Conservation (phyloP, 177 flowering plant genomes). For the Vitis hybrid region DNA sequence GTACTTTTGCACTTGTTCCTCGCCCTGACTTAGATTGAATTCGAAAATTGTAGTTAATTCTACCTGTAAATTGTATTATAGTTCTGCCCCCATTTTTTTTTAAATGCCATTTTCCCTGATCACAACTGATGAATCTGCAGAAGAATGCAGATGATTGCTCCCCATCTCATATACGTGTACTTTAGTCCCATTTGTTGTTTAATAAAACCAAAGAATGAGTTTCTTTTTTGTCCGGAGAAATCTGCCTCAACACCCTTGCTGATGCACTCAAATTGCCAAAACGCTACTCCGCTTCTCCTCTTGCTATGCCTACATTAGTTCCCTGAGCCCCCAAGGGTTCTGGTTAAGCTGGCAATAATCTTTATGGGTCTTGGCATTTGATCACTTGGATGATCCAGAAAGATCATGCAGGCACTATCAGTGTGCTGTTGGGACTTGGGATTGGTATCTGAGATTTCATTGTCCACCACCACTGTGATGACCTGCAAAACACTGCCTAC, state of each 20-base stretch:
- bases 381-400: not conserved
- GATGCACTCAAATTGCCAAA: not conserved
- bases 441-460: no score
- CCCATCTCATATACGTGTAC: conserved; percentile 11
- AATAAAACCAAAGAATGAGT: conserved; percentile 18
- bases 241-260: not conserved
- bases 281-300: no score
- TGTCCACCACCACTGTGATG: no score
- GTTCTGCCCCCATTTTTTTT: conserved; percentile 34
- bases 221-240: not conserved
- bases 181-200: conserved; percentile 12
- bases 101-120: conserved; percentile 3
- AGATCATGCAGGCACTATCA: no score
- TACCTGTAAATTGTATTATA: conserved; percentile 49
- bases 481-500: no score
- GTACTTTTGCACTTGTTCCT: conserved; percentile 18
- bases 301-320: no score
- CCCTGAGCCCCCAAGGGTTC: no score
- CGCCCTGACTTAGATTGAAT: conserved; percentile 28
- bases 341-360: no score
- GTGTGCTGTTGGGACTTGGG: no score
- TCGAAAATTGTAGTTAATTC: conserved; percentile 35
- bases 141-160: conserved; percentile 43
- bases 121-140: conserved; percentile 43
- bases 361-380: not conserved